Evolutionary conservation across 2,329 filamentous ascomycete genomes (phyloP).

Genomic region (Cadophora sp.): DNA sequence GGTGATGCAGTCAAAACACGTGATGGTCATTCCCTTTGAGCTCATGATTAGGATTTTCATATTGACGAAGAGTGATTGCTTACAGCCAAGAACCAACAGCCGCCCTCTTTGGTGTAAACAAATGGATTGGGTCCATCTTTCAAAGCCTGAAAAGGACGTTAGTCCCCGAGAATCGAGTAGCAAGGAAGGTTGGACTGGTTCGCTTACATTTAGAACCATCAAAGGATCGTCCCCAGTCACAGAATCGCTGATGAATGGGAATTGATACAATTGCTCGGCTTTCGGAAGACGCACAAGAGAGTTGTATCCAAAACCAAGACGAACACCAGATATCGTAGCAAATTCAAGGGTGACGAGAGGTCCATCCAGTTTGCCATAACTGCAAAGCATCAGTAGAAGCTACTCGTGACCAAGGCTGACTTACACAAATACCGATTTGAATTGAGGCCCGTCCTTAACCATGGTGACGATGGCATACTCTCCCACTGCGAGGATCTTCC

Average conservation of each 20-base stretch:
- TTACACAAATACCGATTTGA: slow-evolving; percentile 16
- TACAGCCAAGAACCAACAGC: slow-evolving; percentile 12
- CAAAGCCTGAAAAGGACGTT: no score
- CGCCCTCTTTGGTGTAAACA: slow-evolving; percentile 11
- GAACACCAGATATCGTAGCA: slow-evolving; percentile 47
- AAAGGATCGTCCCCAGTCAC: slow-evolving; percentile 11
- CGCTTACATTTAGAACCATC: neutral
- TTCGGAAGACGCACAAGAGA: slow-evolving; percentile 41
- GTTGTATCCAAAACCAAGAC: slow-evolving; percentile 51
- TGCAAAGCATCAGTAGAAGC: neutral
- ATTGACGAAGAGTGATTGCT: neutral
- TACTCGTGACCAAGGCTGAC: neutral
- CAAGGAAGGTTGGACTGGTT: no score
- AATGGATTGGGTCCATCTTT: neutral
- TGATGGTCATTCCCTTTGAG: slow-evolving; percentile 17
- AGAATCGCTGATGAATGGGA: slow-evolving; percentile 13
- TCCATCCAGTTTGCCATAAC: slow-evolving; percentile 47
- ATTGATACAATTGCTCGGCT: neutral
- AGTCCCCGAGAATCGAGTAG: no score
- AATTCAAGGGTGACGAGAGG: slow-evolving; percentile 49
- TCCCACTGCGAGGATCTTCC: slow-evolving; percentile 49
- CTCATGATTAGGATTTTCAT: neutral
- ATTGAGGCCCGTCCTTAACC: neutral
- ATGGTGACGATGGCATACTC: slow-evolving; percentile 46
- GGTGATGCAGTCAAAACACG: slow-evolving; percentile 6